A percentile compares a stretch with the other conserved stretches of the same genome.
These are phyloP conservation scores for Lactuca sativa DNA, from an alignment of 129 eudicot genomes.

Conservation along the genomic window DNA sequence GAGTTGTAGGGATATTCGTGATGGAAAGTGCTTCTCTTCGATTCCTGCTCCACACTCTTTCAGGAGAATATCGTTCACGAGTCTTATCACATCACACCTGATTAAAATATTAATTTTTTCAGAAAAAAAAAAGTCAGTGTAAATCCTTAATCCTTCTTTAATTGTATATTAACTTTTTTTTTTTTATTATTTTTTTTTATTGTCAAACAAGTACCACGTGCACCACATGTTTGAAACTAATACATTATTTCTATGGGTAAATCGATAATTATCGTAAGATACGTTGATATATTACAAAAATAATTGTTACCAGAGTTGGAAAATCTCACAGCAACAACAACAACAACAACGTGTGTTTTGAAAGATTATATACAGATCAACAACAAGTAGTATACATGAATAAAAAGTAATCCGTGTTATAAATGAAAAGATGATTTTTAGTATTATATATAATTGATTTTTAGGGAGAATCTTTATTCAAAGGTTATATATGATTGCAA, in stretches of 20 bases:
- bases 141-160: too few species aligned
- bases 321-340: not conserved
- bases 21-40: slow-evolving; percentile 87
- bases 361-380: too few species aligned
- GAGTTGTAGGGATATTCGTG: slow-evolving; percentile 69
- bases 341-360: not conserved
- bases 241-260: not conserved
- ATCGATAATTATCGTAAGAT: not conserved
- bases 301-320: not conserved
- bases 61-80: slow-evolving; percentile 54
- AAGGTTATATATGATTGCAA: not conserved
- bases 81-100: slow-evolving; percentile 76
- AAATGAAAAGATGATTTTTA: too few species aligned
- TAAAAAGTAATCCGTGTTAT: too few species aligned
- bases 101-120: not conserved
- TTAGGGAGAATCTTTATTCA: not conserved
- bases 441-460: too few species aligned
- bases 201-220: not conserved
- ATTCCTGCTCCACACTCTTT: slow-evolving; percentile 73
- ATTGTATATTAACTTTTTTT: not conserved
- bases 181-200: too few species aligned
- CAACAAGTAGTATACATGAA: too few species aligned
- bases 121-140: too few species aligned
- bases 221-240: not conserved
- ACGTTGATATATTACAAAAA: not conserved